Conservation (phyloP, 2,329 filamentous ascomycete genomes). For the Cercospora berteroae region DNA sequence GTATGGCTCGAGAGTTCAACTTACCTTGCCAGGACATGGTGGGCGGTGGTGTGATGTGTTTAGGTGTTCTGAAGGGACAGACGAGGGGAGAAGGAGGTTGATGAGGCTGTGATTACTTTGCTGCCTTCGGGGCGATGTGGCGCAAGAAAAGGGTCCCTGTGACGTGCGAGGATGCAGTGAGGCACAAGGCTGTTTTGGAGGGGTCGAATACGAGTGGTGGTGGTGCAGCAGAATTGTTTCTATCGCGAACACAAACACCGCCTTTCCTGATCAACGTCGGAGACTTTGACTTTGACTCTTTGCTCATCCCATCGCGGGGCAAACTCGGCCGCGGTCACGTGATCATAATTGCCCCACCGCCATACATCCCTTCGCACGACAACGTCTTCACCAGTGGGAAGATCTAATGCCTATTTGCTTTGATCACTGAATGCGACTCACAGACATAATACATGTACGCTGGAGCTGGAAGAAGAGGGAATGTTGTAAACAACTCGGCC, state of each 20-base stretch:
- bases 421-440: no score
- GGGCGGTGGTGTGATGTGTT: slow-evolving; percentile 9
- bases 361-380: not conserved
- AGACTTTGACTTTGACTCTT: not conserved
- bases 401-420: no score
- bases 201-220: not conserved
- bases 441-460: no score
- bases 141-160: not conserved
- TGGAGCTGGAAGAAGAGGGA: not conserved
- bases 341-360: not conserved
- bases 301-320: not conserved
- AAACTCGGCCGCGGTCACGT: not conserved
- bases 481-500: not conserved
- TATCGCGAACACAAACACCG: not conserved
- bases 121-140: not conserved
- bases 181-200: not conserved
- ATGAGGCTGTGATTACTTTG: not conserved
- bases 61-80: slow-evolving; percentile 4
- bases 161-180: not conserved
- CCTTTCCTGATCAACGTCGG: not conserved
- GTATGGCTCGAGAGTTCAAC: slow-evolving; percentile 6
- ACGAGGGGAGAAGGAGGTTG: not conserved
- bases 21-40: slow-evolving; percentile 49
- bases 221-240: not conserved
- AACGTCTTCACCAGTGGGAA: not conserved